Base-by-base conservation (phyloP, 2,329 filamentous ascomycete species). In the Cercospora zeae-maydis region DNA sequence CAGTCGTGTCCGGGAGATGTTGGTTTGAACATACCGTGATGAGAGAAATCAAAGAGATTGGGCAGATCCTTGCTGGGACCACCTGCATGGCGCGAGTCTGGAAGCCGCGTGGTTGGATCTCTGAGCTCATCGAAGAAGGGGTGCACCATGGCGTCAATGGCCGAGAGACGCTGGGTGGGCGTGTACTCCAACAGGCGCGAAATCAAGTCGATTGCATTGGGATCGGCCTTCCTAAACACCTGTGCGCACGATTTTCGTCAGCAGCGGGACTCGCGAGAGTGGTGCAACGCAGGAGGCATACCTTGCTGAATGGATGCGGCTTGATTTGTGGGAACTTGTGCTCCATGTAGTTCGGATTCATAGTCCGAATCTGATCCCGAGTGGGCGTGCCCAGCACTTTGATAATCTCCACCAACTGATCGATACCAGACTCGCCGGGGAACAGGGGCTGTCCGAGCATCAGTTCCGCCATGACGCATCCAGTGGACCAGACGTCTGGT, bases 311-410 rank as follows among this genome's bases (percentile, higher is more conserved):
- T 30, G 95, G 95, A 75, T 99, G 95, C 63, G 95, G 95, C 83
- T 99, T 99, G 82, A 99, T 99, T 79, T 99, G 95, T 53, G 95
- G 95, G 80, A 99, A 99, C 82, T 98, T 98, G 82, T 99, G 95
- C 81, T 99, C 95, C 95, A 99, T 99, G 80, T 99, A 99, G 80
- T 99, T 99, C 63, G 95, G 95, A 79, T 99, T 99, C 95, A 99
- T 99, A 69, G 95, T 99, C 71, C 95, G 91, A 74, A 99, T 99
- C 79, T 99, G 95, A 78, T 99, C 95, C 68, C 95, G 86, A 36
- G 95, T 98, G 16, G 95, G 95, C 16, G 95, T 99, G 64, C 95
- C 95, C 65, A 99, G 82, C 58, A 99, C 93, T 81, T 99, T 99
- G 84, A 99, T 99, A 76, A 99, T 99, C 79, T 99, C 95, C 51